phyloP scores from a whole-genome alignment of 208 protist genomes.

The Trypanosoma cruzi region DNA sequence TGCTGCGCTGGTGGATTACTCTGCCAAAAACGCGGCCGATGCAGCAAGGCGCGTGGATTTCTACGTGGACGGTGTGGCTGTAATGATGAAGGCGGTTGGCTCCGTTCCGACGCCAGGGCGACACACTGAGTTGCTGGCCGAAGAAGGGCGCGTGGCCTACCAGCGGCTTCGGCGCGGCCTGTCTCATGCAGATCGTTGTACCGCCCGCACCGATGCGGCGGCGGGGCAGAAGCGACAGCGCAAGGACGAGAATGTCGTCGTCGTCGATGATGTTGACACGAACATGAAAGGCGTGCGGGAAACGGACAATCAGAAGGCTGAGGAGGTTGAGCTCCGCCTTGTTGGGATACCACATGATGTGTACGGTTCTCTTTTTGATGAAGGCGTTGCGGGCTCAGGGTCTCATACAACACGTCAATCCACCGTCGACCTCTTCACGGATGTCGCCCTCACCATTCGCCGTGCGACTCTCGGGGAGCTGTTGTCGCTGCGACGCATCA shows the following conservation, averaged over 20 bases:
- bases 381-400: background rate
- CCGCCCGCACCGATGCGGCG: background rate
- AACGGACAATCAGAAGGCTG: background rate
- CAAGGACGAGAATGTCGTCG: background rate
- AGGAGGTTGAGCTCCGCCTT: slow-evolving; percentile 19
- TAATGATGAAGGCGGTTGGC: slow-evolving; percentile 24
- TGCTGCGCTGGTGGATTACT: slow-evolving; percentile 43
- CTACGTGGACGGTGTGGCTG: slow-evolving; percentile 19
- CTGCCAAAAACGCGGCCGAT: slow-evolving; percentile 27
- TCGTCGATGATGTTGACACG: background rate
- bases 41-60: slow-evolving; percentile 21
- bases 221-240: slow-evolving; percentile 1
- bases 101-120: background rate
- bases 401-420: background rate
- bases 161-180: slow-evolving; percentile 13
- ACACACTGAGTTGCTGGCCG: background rate
- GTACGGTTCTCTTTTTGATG: slow-evolving; percentile 14
- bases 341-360: slow-evolving; percentile 21
- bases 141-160: slow-evolving; percentile 32
- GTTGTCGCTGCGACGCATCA: slow-evolving; percentile 32
- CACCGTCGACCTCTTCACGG: slow-evolving; percentile 23
- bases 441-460: slow-evolving; percentile 25
- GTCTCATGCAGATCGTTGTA: background rate
- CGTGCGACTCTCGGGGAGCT: slow-evolving; percentile 25
- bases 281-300: no score